These are phyloP conservation scores for Fusarium robinianum DNA, from an alignment of 2,329 filamentous ascomycete species.

Conservation along the genomic window DNA sequence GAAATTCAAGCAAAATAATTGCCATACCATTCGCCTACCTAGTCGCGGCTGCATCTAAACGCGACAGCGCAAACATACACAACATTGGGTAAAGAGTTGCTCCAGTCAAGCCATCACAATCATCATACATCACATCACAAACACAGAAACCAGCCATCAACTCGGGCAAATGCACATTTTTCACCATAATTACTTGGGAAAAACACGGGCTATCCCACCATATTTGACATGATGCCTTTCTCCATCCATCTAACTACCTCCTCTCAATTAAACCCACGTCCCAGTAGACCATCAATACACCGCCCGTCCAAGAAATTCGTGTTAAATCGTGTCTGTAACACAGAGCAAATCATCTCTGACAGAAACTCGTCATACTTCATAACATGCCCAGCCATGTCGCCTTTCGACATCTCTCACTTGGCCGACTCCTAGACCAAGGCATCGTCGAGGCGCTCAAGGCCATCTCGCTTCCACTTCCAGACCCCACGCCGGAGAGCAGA, in stretches of 20 bases:
- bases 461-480: conserved; percentile 42
- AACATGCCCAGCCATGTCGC: conserved; percentile 12
- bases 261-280: conserved; percentile 39
- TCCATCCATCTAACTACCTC: conserved; percentile 34
- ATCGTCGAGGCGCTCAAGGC: conserved; percentile 42
- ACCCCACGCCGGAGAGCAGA: conserved; percentile 40
- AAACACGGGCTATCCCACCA: conserved; percentile 30
- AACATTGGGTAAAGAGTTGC: too few relatives aligned
- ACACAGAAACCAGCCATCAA: not conserved
- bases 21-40: too few relatives aligned
- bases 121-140: too few relatives aligned
- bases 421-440: conserved; percentile 39
- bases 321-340: conserved; percentile 41
- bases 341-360: conserved; percentile 36
- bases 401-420: conserved; percentile 31
- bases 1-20: too few relatives aligned
- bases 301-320: conserved; percentile 43
- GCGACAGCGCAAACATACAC: too few relatives aligned
- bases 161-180: conserved; percentile 10
- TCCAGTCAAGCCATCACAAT: too few relatives aligned
- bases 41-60: too few relatives aligned
- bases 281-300: conserved; percentile 40
- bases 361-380: conserved; percentile 34
- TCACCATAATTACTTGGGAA: conserved; percentile 22
- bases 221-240: conserved; percentile 34